phyloP scores from a whole-genome alignment of 2,329 filamentous ascomycete species.

The Penicillium sp. region DNA sequence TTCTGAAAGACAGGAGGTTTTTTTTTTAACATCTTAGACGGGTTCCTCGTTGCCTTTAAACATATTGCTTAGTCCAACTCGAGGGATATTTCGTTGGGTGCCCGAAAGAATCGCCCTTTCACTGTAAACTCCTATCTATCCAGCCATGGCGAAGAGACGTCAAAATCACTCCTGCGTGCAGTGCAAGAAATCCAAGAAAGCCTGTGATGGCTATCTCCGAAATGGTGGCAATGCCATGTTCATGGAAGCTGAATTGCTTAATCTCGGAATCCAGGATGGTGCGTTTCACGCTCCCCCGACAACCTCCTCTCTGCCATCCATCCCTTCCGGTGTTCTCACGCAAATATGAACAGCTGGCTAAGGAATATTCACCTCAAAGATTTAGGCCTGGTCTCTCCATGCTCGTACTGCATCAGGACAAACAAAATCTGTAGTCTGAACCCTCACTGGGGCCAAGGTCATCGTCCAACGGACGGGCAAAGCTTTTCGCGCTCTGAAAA shows the following conservation, averaged over 20 bases:
- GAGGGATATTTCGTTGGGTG: too few species aligned
- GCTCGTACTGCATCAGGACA: background rate
- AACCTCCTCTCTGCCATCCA: background rate
- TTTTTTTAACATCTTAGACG: too few species aligned
- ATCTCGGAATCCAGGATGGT: background rate
- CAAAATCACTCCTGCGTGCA: background rate
- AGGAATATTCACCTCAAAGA: background rate
- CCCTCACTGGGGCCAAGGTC: background rate
- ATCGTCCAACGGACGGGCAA: background rate
- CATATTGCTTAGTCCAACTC: too few species aligned
- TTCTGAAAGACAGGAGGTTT: too few species aligned
- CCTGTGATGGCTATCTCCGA: background rate
- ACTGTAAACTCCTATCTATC: background rate
- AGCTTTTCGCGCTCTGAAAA: background rate
- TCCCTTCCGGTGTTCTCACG: background rate
- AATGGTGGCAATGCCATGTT: background rate
- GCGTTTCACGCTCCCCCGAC: background rate
- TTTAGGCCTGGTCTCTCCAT: background rate
- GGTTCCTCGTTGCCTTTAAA: too few species aligned
- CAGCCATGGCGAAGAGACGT: background rate
- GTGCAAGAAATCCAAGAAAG: background rate
- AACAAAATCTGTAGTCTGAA: background rate
- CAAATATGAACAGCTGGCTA: background rate
- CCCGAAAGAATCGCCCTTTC: too few species aligned
- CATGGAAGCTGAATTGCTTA: background rate